Conservation (phyloP, 148 eudicot species). For the Heliamphora exappendiculata region DNA sequence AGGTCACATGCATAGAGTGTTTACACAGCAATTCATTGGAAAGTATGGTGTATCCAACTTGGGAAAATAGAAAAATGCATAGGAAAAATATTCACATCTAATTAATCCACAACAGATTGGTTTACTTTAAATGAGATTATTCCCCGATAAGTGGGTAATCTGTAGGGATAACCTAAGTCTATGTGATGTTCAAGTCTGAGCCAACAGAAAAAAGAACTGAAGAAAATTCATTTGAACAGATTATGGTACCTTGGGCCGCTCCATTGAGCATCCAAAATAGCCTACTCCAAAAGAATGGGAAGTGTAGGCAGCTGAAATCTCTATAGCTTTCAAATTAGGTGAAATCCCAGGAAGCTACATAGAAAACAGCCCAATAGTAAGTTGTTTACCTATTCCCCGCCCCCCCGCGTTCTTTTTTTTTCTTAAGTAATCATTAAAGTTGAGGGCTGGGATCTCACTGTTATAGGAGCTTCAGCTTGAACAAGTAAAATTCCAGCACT, state of each 20-base stretch:
- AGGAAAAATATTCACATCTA: neutral
- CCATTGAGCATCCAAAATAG: slow-evolving; percentile 81
- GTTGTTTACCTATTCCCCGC: neutral
- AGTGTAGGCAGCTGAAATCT: slow-evolving; percentile 81
- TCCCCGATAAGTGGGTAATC: neutral
- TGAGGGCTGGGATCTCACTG: slow-evolving; percentile 28
- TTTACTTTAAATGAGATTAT: neutral
- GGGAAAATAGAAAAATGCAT: neutral
- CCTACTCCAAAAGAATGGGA: slow-evolving; percentile 83
- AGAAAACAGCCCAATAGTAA: neutral
- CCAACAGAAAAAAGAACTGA: neutral
- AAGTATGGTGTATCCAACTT: neutral
- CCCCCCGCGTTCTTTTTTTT: no score
- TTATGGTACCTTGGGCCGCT: slow-evolving; percentile 66
- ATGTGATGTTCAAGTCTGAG: neutral
- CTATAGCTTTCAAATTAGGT: slow-evolving; percentile 65
- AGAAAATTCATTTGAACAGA: neutral
- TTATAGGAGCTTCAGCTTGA: slow-evolving; percentile 59
- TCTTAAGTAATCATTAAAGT: neutral
- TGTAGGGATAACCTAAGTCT: neutral
- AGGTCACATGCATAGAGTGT: neutral
- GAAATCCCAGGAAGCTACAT: slow-evolving; percentile 35
- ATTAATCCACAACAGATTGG: neutral
- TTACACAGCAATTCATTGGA: neutral
- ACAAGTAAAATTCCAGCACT: slow-evolving; percentile 86